These are phyloP conservation scores for Leccinum barrowsii DNA, from an alignment of 768 basidiomycete genomes.

Conservation along the genomic window DNA sequence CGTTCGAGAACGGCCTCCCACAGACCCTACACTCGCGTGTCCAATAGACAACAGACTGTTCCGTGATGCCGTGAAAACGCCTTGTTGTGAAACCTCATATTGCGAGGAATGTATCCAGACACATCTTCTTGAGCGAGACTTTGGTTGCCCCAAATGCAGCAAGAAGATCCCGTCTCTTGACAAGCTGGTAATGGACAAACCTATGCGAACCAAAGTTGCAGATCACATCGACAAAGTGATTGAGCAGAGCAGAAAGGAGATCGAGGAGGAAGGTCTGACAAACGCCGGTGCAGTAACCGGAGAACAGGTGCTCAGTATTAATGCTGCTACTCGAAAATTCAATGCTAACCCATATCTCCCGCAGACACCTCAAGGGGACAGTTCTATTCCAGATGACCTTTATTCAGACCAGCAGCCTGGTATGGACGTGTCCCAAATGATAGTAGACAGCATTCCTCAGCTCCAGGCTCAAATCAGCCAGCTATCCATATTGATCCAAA, in stretches of 20 bases:
- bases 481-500: conserved; percentile 75
- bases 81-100: conserved; percentile 87
- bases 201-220: conserved; percentile 68
- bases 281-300: conserved; percentile 16
- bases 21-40: conserved; percentile 78
- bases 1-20: conserved; percentile 79
- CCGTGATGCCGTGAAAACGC: conserved; percentile 91
- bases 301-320: conserved; percentile 35
- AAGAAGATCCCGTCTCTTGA: conserved; percentile 87
- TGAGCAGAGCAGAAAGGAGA: conserved; percentile 72
- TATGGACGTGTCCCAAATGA: conserved; percentile 67
- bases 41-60: conserved; percentile 92
- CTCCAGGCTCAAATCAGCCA: conserved; percentile 85
- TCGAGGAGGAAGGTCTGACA: conserved; percentile 39
- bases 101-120: conserved; percentile 99
- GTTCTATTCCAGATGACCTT: conserved; percentile 54
- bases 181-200: conserved; percentile 78
- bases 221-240: conserved; percentile 82
- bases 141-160: conserved; percentile 87
- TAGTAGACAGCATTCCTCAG: conserved; percentile 73
- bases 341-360: conserved; percentile 1
- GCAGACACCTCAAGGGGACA: conserved; percentile 26
- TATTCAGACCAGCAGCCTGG: conserved; percentile 72
- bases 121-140: conserved; percentile 90
- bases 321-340: not conserved